phyloP scores from a whole-genome alignment of 139 green algal species.

The Volvox africanus region DNA sequence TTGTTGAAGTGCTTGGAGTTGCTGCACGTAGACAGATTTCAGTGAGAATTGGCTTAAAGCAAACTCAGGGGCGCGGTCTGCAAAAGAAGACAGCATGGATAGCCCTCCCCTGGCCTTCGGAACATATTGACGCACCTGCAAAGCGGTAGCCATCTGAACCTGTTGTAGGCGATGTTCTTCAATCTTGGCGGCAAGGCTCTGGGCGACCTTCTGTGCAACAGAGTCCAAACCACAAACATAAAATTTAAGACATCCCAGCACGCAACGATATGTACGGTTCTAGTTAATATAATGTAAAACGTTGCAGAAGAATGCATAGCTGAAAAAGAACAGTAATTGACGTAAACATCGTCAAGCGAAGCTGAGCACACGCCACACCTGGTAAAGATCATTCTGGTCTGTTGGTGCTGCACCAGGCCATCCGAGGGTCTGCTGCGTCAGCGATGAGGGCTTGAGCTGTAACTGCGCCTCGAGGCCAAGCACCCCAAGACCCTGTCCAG shows the following conservation, averaged over 20 bases:
- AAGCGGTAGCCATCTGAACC: conserved; percentile 15
- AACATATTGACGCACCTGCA: conserved; percentile 8
- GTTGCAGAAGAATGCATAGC: not conserved
- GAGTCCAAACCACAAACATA: not conserved
- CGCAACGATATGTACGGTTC: too few relatives aligned
- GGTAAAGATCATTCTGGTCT: conserved; percentile 25
- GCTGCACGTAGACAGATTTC: not conserved
- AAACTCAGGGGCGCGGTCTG: not conserved
- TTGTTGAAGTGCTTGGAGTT: conserved; percentile 29
- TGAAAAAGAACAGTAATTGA: not conserved
- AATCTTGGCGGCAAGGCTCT: conserved; percentile 31
- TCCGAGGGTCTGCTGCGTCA: conserved; percentile 5
- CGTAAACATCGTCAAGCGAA: not conserved
- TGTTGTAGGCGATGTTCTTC: conserved; percentile 39
- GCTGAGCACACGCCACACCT: not conserved
- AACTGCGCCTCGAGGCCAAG: conserved; percentile 29
- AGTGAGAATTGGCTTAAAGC: not conserved
- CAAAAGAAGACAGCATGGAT: too few relatives aligned
- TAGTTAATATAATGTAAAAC: not conserved
- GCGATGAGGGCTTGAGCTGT: not conserved
- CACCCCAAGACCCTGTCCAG: not conserved
- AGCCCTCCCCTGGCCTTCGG: too few relatives aligned
- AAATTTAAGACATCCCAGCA: not conserved
- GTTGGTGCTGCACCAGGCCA: not conserved
- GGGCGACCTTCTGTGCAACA: conserved; percentile 16